Evolutionary conservation across 2,329 filamentous ascomycete genomes (phyloP).

Genomic region (Macroventuria anomochaeta): DNA sequence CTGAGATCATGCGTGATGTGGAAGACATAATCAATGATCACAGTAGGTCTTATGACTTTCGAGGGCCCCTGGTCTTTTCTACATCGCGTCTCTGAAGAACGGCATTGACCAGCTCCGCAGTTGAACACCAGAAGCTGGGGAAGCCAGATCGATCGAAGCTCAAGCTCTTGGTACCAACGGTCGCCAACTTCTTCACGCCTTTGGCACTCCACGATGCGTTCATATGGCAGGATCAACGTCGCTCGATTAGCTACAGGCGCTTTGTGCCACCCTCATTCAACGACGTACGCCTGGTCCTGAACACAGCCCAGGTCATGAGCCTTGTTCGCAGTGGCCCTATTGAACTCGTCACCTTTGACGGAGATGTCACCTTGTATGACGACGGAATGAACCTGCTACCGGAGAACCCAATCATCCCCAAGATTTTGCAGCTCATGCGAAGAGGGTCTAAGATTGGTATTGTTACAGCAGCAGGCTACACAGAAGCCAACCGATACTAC

Average conservation of each 20-base stretch:
- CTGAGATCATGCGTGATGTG: constrained; percentile 93
- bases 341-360: constrained; percentile 92
- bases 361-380: constrained; percentile 91
- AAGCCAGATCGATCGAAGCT: constrained; percentile 82
- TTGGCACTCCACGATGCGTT: constrained; percentile 89
- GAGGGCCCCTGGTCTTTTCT: neutral
- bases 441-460: constrained; percentile 88
- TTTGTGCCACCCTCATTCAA: constrained; percentile 98
- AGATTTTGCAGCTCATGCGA: constrained; percentile 72
- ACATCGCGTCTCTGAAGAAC: neutral
- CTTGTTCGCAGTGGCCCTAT: constrained; percentile 76
- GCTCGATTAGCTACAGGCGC: constrained; percentile 86
- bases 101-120: constrained; percentile 51
- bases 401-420: constrained; percentile 76
- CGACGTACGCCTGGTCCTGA: constrained; percentile 89
- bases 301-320: constrained; percentile 93
- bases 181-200: constrained; percentile 92
- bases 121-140: constrained; percentile 71
- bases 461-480: constrained; percentile 95
- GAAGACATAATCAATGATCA: constrained; percentile 92
- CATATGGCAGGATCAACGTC: constrained; percentile 82
- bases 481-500: constrained; percentile 85
- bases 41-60: constrained; percentile 60
- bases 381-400: constrained; percentile 79
- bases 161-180: constrained; percentile 86